These are phyloP conservation scores for Gyrodon lividus DNA, from an alignment of 768 basidiomycete species.

Conservation along the genomic window DNA sequence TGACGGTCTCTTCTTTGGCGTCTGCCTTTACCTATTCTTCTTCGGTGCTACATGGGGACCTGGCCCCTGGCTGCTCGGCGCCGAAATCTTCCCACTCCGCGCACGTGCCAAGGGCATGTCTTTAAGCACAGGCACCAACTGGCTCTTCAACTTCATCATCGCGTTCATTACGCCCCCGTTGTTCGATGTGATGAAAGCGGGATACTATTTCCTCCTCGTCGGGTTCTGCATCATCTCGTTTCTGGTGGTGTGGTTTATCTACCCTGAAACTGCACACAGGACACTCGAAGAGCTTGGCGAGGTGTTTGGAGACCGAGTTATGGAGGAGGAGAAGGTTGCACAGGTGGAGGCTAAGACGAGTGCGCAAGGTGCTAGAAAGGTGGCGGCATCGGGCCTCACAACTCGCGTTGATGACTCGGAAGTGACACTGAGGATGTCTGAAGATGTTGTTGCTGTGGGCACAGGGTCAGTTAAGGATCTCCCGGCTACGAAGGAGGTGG, in stretches of 20 bases:
- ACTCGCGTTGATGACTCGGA: constrained; percentile 21
- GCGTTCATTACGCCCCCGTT: constrained; percentile 58
- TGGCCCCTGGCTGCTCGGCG: constrained; percentile 50
- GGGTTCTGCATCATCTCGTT: constrained; percentile 46
- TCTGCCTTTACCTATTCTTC: constrained; percentile 60
- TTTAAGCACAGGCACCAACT: constrained; percentile 33
- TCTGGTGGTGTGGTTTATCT: constrained; percentile 45
- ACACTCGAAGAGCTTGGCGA: constrained; percentile 51
- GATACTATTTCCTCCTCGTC: constrained; percentile 51
- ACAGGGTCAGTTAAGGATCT: constrained; percentile 18
- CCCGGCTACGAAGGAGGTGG: constrained; percentile 10
- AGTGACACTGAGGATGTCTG: constrained; percentile 23
- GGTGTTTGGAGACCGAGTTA: constrained; percentile 43
- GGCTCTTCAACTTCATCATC: constrained; percentile 39
- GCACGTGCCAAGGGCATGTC: constrained; percentile 41
- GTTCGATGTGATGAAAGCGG: constrained; percentile 47
- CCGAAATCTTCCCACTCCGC: constrained; percentile 47
- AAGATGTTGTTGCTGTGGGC: constrained; percentile 12
- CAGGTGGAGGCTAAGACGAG: constrained; percentile 16
- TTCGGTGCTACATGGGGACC: constrained; percentile 60
- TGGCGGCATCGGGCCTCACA: constrained; percentile 16
- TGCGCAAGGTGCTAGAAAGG: constrained; percentile 8
- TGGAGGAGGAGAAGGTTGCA: constrained; percentile 22
- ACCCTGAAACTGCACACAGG: constrained; percentile 46
- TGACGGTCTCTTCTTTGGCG: constrained; percentile 40